These are phyloP conservation scores for Saccharomycopsis fibuligera DNA, from an alignment of 805 yeast genomes.

Conservation along the genomic window DNA sequence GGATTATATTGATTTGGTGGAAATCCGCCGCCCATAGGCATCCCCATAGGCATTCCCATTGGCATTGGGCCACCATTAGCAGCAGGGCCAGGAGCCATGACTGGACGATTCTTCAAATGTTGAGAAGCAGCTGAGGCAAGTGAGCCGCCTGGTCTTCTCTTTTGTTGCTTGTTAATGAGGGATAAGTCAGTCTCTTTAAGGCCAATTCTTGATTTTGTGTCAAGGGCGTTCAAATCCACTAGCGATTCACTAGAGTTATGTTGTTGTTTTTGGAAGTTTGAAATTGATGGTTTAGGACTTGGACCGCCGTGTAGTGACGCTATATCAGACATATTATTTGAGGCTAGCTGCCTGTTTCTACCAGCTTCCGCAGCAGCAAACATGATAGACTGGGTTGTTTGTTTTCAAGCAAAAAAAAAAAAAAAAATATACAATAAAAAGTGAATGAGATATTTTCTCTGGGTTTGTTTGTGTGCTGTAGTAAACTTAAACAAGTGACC, in stretches of 20 bases:
- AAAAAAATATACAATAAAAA: too few species aligned
- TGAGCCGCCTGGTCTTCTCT: slow-evolving; percentile 21
- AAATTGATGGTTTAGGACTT: neutral
- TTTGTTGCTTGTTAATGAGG: slow-evolving; percentile 12
- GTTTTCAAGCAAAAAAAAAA: neutral
- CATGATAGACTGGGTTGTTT: neutral
- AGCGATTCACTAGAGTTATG: neutral
- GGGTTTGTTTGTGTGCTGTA: too few species aligned
- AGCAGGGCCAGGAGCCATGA: slow-evolving; percentile 4
- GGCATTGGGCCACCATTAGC: neutral
- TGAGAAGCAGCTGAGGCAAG: slow-evolving; percentile 20
- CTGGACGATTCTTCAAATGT: slow-evolving; percentile 13
- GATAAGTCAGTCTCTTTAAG: slow-evolving; percentile 19
- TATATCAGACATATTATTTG: neutral
- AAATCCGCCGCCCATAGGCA: too few species aligned
- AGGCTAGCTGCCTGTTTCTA: slow-evolving; percentile 4
- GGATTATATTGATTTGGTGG: neutral
- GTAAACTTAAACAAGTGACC: too few species aligned
- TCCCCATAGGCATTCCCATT: neutral
- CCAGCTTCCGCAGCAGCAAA: slow-evolving; percentile 1
- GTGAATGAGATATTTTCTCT: neutral
- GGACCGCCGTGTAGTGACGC: neutral
- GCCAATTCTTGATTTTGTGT: slow-evolving; percentile 9
- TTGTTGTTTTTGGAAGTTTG: neutral
- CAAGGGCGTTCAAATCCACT: slow-evolving; percentile 15